A percentile compares a stretch with the other conserved stretches of the same genome.
Evolutionary conservation across 352 stramenopile genomes (phyloP).

Genomic region (Globisporangium abappressorium): DNA sequence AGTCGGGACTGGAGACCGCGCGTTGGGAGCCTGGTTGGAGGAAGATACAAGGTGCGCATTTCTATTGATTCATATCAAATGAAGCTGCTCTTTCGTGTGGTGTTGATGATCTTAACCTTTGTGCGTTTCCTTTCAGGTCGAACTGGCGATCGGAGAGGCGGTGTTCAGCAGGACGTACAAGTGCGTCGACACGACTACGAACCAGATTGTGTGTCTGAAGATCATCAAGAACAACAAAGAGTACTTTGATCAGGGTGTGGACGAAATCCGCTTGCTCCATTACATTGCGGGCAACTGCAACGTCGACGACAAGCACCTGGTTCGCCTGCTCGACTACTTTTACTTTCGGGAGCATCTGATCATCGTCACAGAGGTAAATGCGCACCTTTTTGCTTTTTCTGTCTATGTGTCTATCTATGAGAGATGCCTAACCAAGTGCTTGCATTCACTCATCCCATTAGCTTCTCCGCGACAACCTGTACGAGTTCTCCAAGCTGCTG

Average conservation of each 20-base stretch:
- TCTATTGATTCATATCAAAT: background rate
- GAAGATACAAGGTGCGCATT: conserved; percentile 53
- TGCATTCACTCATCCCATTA: conserved; percentile 10
- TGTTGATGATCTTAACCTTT: conserved; percentile 33
- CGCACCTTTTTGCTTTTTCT: background rate
- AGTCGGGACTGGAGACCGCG: conserved; percentile 74
- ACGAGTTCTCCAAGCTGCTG: conserved; percentile 94
- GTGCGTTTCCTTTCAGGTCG: conserved; percentile 35
- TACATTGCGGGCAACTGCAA: conserved; percentile 76
- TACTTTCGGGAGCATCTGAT: conserved; percentile 95
- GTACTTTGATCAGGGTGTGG: conserved; percentile 97
- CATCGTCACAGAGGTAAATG: conserved; percentile 94
- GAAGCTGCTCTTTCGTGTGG: conserved; percentile 1
- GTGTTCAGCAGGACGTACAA: conserved; percentile 87
- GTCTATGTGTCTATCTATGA: background rate
- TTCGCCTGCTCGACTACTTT: conserved; percentile 95
- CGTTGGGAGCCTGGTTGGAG: conserved; percentile 48
- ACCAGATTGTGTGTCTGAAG: conserved; percentile 94
- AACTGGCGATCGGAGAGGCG: conserved; percentile 71
- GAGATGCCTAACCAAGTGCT: background rate
- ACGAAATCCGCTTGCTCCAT: conserved; percentile 77
- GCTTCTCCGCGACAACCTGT: conserved; percentile 96
- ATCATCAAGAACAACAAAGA: conserved; percentile 99
- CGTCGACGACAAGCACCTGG: conserved; percentile 90
- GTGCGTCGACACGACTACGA: conserved; percentile 49